Evolutionary conservation across 306 rosid genomes (phyloP), one percentile per base, ranked within the genome.

Genomic region (Delonix regia): DNA sequence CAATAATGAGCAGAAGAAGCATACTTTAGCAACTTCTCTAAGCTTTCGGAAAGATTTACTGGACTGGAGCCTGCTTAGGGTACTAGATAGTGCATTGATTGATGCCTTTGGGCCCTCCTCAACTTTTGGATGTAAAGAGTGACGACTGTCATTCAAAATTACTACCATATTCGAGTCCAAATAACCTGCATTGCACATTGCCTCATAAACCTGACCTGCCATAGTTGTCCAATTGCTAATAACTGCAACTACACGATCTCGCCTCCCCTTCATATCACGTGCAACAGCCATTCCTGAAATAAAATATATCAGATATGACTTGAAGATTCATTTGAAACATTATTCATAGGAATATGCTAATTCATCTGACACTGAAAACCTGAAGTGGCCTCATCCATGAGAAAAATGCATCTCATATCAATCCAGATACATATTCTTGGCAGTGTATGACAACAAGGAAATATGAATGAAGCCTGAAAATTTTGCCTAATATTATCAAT

Each of bases 21-120:
- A 81, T 84, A 89, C 99, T 91, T 94, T 94, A 42, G 97, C 99
- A 80, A 73, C 97, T 94, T 94, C 97, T 83, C 97, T 91, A 55
- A 94, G 83, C 83, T 71, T 87, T 67, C 95, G 93, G 76, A 94
- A 94, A 73, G 97, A 92, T 89, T 86, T 88, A 77, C 93, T 94
- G 80, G 97, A 94, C 83, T 92, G 97, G 76, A 94, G 89, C 90
- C 80, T 92, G 82, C 91, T 94, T 72, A 94, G 80, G 73, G 99
- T 92, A 83, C 97, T 91, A 48, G 99, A 94, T 63, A 94, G 74
- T 38, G 87, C 94, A 89, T 14, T 92, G 59, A 94, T 80, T 30
- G 94, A 87, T 76, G 97, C 90, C 88, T 80, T 89, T 1, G 90
- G 75, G 30, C 94, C 92, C 73, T 92, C 97, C 51, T 90, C 93